These are phyloP conservation scores for Phialocephala sp. DNA, from an alignment of 2,329 filamentous ascomycete species.

Conservation along the genomic window DNA sequence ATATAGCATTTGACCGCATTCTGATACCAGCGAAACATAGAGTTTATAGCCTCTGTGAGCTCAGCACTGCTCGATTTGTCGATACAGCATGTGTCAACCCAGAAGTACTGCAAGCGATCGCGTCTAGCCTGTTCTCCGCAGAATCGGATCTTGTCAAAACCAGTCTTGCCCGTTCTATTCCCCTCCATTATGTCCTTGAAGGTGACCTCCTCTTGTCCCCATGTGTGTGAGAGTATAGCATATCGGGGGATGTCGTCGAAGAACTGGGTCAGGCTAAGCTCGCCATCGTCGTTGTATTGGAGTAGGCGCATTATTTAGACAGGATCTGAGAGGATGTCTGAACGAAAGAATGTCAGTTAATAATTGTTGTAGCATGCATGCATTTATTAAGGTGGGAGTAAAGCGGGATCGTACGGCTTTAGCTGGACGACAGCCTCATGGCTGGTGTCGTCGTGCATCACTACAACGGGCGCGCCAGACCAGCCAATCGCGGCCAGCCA, in stretches of 20 bases:
- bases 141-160: slow-evolving; percentile 11
- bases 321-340: slow-evolving; percentile 22
- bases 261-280: slow-evolving; percentile 20
- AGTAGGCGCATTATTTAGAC: slow-evolving; percentile 29
- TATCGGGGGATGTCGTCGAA: slow-evolving; percentile 20
- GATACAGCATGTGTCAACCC: slow-evolving; percentile 10
- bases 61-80: slow-evolving; percentile 4
- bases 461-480: background rate
- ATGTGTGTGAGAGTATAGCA: slow-evolving; percentile 22
- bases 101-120: slow-evolving; percentile 5
- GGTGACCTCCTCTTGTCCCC: slow-evolving; percentile 15
- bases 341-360: slow-evolving; percentile 21
- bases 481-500: slow-evolving; percentile 6
- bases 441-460: background rate
- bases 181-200: slow-evolving; percentile 4
- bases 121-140: slow-evolving; percentile 37
- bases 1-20: slow-evolving; percentile 15
- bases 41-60: slow-evolving; percentile 7
- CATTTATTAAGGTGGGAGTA: slow-evolving; percentile 22
- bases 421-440: slow-evolving; percentile 20
- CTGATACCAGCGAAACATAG: slow-evolving; percentile 17
- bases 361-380: slow-evolving; percentile 27
- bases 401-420: slow-evolving; percentile 22
- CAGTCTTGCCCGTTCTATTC: slow-evolving; percentile 21
- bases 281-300: slow-evolving; percentile 20